phyloP scores from a whole-genome alignment of 2,329 filamentous ascomycete species.

The Pyricularia pennisetigena region DNA sequence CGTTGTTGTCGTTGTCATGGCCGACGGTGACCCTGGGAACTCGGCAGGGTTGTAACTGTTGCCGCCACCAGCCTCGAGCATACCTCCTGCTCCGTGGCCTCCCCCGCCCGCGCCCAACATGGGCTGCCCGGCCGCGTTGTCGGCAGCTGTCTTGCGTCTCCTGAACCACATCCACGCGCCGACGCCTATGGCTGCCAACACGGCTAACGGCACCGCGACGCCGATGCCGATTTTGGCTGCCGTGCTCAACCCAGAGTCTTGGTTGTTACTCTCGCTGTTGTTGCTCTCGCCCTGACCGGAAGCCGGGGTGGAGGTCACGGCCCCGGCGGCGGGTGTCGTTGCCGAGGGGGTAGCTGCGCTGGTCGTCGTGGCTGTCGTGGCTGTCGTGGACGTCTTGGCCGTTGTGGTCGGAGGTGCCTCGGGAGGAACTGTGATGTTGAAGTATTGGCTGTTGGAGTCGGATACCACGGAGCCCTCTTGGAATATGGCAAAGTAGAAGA shows the following conservation, averaged over 20 bases:
- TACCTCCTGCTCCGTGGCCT: background rate
- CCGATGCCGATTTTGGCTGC: background rate
- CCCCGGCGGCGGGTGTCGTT: background rate
- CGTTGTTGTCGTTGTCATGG: background rate
- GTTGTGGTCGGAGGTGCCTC: background rate
- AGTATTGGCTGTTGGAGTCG: background rate
- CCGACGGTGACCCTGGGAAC: background rate
- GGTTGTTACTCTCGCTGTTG: background rate
- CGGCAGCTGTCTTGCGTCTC: background rate
- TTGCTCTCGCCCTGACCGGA: background rate
- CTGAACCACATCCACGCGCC: background rate
- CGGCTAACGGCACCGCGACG: background rate
- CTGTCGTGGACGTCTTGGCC: too few species aligned
- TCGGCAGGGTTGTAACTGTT: background rate
- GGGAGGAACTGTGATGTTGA: background rate
- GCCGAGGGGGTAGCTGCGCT: background rate
- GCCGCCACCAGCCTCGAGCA: background rate
- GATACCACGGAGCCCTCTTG: background rate
- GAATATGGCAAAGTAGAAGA: background rate
- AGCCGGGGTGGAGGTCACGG: background rate
- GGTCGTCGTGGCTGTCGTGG: too few species aligned
- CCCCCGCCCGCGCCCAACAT: background rate
- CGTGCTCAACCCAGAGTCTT: background rate
- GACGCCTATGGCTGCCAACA: background rate
- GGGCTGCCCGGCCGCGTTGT: background rate